Conservation (phyloP, 2,329 filamentous ascomycete species). For the Clonostachys chloroleuca region DNA sequence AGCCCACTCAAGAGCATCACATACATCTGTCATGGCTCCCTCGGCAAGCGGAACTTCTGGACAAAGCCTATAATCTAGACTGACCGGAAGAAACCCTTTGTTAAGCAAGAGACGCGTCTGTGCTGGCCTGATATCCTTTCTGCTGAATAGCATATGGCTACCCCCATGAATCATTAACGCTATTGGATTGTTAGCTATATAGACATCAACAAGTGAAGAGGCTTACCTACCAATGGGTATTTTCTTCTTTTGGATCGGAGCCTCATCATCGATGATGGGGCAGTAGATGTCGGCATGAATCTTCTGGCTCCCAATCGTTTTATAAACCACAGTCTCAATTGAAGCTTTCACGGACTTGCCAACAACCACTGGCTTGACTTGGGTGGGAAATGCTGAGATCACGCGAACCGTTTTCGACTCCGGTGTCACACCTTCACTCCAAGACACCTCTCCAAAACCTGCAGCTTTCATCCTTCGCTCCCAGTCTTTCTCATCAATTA, state of each 20-base stretch:
- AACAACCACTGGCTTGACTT: too few relatives aligned
- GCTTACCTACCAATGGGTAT: too few relatives aligned
- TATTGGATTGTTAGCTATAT: conserved; percentile 5
- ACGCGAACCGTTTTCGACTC: too few relatives aligned
- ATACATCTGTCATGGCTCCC: conserved; percentile 38
- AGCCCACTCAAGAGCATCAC: conserved; percentile 35
- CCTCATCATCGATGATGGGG: neutral
- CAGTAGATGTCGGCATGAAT: conserved; percentile 3
- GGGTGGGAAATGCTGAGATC: too few relatives aligned
- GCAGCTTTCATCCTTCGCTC: too few relatives aligned
- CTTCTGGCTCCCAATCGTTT: conserved; percentile 1
- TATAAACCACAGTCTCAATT: conserved; percentile 1
- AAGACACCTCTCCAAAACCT: too few relatives aligned
- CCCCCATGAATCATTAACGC: conserved; percentile 41
- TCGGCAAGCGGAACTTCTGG: conserved; percentile 38
- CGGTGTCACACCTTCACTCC: too few relatives aligned
- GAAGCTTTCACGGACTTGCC: neutral
- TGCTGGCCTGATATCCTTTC: conserved; percentile 17
- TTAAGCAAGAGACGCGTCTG: conserved; percentile 31
- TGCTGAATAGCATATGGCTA: conserved; percentile 29
- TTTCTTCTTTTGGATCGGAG: too few relatives aligned
- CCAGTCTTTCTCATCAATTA: too few relatives aligned
- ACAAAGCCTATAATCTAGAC: conserved; percentile 44
- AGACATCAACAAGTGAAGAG: too few relatives aligned
- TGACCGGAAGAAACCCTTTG: conserved; percentile 37